phyloP scores from a whole-genome alignment of 2,329 filamentous ascomycete species.

The Hymenoscyphus linearis region DNA sequence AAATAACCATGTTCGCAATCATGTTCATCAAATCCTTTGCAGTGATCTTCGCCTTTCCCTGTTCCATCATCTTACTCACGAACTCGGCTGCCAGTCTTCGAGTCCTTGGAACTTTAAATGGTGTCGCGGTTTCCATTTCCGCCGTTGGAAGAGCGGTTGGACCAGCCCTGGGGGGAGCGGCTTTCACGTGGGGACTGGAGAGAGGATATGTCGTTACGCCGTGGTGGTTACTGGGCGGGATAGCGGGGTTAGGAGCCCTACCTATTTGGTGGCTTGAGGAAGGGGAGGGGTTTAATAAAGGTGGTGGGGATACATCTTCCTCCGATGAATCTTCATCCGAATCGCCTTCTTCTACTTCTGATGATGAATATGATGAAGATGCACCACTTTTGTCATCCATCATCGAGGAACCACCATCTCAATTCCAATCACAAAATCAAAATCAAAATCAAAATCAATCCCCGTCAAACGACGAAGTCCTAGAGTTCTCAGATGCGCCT shows the following conservation, averaged over 20 bases:
- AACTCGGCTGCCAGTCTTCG: conserved; percentile 73
- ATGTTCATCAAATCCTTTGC: conserved; percentile 70
- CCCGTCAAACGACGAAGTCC: conserved; percentile 20
- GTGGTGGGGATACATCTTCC: no score
- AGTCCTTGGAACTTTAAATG: conserved; percentile 84
- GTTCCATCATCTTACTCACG: conserved; percentile 82
- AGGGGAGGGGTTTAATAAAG: conserved; percentile 58
- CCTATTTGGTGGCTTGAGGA: conserved; percentile 71
- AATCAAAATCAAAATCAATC: conserved; percentile 20
- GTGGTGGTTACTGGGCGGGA: conserved; percentile 69
- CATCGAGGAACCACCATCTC: conserved; percentile 11
- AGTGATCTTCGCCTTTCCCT: conserved; percentile 83
- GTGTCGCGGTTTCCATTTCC: conserved; percentile 77
- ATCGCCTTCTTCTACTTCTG: no score
- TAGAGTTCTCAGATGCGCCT: conserved; percentile 20
- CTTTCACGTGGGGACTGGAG: conserved; percentile 73
- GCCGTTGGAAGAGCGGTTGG: conserved; percentile 76
- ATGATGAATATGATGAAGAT: no score
- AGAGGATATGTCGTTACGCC: conserved; percentile 71
- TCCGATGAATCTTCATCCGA: neutral
- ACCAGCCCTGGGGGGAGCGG: conserved; percentile 65
- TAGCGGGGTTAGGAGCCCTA: conserved; percentile 61
- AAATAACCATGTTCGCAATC: conserved; percentile 57
- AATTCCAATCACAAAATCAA: neutral
- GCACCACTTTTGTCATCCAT: no score